Conservation (phyloP, 768 basidiomycete genomes). For the Pleurotus cornucopiae region DNA sequence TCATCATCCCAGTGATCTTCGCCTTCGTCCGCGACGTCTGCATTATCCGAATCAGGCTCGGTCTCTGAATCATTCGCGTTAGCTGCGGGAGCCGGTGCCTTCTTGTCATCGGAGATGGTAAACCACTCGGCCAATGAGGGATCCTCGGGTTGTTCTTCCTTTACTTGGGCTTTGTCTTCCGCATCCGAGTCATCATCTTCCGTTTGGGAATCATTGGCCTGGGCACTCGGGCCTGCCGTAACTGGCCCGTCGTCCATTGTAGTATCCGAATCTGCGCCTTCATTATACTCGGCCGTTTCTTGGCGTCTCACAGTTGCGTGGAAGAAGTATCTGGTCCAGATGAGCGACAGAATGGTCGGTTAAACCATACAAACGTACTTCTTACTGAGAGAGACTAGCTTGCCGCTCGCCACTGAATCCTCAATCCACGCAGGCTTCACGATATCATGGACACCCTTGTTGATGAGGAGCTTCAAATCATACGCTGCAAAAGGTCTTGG, state of each 20-base stretch:
- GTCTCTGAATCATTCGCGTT: conserved; percentile 48
- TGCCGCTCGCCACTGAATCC: conserved; percentile 64
- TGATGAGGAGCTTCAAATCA: conserved; percentile 65
- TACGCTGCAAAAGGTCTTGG: conserved; percentile 41
- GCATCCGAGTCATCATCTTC: conserved; percentile 18
- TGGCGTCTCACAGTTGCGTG: conserved; percentile 55
- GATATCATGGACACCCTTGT: conserved; percentile 68
- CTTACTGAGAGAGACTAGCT: conserved; percentile 57
- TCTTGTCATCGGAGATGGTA: conserved; percentile 38
- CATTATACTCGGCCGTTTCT: conserved; percentile 46
- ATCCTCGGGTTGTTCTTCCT: conserved; percentile 27
- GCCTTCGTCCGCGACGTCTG: conserved; percentile 41
- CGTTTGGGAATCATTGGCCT: conserved; percentile 20
- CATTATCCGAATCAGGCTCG: conserved; percentile 68
- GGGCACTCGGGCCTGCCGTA: conserved; percentile 17
- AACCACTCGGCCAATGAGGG: conserved; percentile 59
- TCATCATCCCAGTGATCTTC: conserved; percentile 32
- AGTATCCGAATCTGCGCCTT: conserved; percentile 29
- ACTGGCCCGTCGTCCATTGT: conserved; percentile 15
- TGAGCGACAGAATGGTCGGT: background rate
- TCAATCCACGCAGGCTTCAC: conserved; percentile 79
- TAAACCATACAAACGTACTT: conserved; percentile 38
- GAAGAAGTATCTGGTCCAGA: conserved; percentile 65
- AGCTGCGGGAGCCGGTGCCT: conserved; percentile 16
- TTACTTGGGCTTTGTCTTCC: conserved; percentile 13